Evolutionary conservation across 2,329 filamentous ascomycete species (phyloP).

Genomic region (Trichoderma sp.): DNA sequence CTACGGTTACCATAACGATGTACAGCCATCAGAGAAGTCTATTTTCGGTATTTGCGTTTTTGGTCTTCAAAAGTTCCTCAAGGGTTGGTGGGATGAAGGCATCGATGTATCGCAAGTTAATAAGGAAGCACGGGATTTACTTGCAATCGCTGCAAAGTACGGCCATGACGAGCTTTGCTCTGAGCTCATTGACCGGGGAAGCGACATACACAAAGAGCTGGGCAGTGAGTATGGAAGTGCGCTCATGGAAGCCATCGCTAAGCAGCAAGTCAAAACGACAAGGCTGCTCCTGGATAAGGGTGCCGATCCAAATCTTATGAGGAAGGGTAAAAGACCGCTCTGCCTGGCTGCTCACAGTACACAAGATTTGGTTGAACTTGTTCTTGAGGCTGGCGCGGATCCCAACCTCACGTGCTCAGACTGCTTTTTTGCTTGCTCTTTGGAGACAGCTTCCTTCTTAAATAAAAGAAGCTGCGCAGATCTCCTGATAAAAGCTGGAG

Average conservation of each 20-base stretch:
- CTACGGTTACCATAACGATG: not conserved
- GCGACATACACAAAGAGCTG: not conserved
- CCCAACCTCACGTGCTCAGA: not conserved
- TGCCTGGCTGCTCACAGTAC: rapidly evolving
- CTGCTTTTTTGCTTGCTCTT: rapidly evolving
- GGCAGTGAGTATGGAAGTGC: not conserved
- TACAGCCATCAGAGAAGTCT: not conserved
- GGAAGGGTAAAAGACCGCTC: not conserved
- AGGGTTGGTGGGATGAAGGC: not conserved
- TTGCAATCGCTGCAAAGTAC: not conserved
- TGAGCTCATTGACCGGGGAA: not conserved
- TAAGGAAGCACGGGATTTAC: not conserved
- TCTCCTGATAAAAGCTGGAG: not conserved
- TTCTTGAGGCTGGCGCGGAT: not conserved
- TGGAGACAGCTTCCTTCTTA: rapidly evolving
- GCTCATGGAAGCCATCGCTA: not conserved
- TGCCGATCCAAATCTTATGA: not conserved
- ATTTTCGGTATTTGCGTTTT: not conserved
- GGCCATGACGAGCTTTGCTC: not conserved
- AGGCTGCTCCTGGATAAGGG: not conserved
- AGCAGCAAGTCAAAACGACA: rapidly evolving
- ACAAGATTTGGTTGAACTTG: not conserved
- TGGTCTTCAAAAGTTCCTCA: not conserved
- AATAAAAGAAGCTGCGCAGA: rapidly evolving
- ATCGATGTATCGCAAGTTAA: constrained; percentile 6